Evolutionary conservation across 768 basidiomycete genomes (phyloP), one percentile per base, ranked within the genome.

Genomic region (Boletus coccyginus): DNA sequence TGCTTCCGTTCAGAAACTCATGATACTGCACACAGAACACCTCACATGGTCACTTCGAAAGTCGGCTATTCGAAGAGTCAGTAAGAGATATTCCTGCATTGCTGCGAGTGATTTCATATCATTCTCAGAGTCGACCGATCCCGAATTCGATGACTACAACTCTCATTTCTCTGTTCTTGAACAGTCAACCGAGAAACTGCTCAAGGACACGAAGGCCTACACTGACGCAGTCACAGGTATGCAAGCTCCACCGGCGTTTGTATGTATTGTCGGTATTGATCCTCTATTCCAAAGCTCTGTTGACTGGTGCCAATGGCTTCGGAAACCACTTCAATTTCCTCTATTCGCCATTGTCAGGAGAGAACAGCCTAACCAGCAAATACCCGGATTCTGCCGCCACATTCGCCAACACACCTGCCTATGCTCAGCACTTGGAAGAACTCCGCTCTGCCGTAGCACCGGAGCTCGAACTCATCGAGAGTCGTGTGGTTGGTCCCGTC

Each of bases 11-110:
- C 60, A 56, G 31, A 44, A 33, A 44, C 56, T 68, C 16, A 59
- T 33, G 21, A 8, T 24, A 5, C 27, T 21, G 36, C 9, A 68
- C 47, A 35, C 58, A 93, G 95, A 67, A 94, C 95, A 52, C 97
- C 97, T 66, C 93, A 94, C 74, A 75, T 92, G 67, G 77, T 99
- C 70, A 92, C 89, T 55, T 81, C 82, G 66, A 91, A 86, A 77
- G 87, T 90, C 64, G 97, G 97, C 32, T 88, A 94, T 84, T 73
- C 94, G 36, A 96, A 96, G 82, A 95, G 96, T 96, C 68, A 77
- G 84, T 71, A 3, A 42, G 17, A 53, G 19, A 46, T 61, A 16
- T n/a, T 14, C 32, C 43, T n/a, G 16, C 19, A 12, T 43, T 36
- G 24, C 40, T 21, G 45, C 41, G 35, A 42, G 21, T 52, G 46